A percentile compares a stretch with the other conserved stretches of the same genome.
Conservation (phyloP, 2,329 filamentous ascomycete genomes). For the Fusarium tjaetaba region DNA sequence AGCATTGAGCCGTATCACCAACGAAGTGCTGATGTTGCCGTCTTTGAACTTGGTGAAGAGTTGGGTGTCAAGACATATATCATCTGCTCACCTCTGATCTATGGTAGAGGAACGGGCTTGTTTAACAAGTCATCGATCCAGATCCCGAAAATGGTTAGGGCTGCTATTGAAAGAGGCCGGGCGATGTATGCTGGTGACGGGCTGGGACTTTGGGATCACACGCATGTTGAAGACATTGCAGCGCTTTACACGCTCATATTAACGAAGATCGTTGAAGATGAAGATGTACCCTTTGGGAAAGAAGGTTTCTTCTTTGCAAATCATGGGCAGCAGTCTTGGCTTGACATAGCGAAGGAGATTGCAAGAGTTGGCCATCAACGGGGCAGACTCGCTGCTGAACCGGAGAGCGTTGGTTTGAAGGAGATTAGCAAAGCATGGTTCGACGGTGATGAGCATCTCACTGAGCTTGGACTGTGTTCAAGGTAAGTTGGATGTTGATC, state of each 20-base stretch:
- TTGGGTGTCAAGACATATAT: neutral
- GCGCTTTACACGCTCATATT: neutral
- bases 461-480: conserved; percentile 3
- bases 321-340: neutral
- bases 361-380: neutral
- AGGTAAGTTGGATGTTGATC: neutral
- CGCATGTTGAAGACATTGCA: conserved; percentile 1
- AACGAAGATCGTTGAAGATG: neutral
- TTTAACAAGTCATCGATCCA: conserved; percentile 13
- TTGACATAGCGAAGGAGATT: neutral
- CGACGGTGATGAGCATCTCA: neutral
- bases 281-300: neutral
- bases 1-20: neutral
- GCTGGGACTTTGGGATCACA: neutral
- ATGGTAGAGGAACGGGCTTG: neutral
- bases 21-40: neutral
- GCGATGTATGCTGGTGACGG: neutral
- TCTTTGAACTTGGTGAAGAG: conserved; percentile 4
- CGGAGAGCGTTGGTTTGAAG: neutral
- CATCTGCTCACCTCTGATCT: conserved; percentile 8
- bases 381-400: neutral
- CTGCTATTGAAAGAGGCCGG: neutral
- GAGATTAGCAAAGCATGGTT: neutral
- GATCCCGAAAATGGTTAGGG: neutral
- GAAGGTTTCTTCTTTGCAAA: conserved; percentile 3